These are phyloP conservation scores for Ogataea trehaloabstinens DNA, from an alignment of 805 yeast genomes.

Conservation along the genomic window DNA sequence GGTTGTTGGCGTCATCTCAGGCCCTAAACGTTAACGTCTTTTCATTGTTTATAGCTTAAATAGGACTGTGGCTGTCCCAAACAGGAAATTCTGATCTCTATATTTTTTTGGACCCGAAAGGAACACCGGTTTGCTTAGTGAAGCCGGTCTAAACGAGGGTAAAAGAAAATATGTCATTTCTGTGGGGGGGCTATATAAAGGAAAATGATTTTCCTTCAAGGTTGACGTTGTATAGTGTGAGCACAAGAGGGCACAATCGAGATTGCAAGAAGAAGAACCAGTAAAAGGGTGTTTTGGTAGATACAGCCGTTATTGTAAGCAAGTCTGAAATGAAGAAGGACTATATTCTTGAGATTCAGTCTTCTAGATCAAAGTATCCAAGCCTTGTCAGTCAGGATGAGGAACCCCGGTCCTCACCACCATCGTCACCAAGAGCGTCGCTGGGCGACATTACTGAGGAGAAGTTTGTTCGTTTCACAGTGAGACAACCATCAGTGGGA, in stretches of 20 bases:
- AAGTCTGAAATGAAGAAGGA: conserved; percentile 23
- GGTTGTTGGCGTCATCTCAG: conserved; percentile 54
- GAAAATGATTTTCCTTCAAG: neutral
- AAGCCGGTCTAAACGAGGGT: conserved; percentile 1
- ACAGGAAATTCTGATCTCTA: conserved; percentile 1
- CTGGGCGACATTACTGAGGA: conserved; percentile 4
- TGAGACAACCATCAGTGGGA: conserved; percentile 11
- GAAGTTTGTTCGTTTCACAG: conserved; percentile 19
- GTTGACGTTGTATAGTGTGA: too few species aligned
- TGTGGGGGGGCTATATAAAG: neutral
- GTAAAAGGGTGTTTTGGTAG: too few species aligned
- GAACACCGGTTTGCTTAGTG: neutral
- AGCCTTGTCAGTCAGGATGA: conserved; percentile 19
- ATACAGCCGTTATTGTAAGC: too few species aligned
- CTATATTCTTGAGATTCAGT: conserved; percentile 27
- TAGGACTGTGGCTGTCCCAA: neutral
- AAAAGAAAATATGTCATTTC: neutral
- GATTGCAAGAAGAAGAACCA: too few species aligned
- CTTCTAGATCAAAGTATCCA: conserved; percentile 20
- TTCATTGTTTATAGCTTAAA: neutral
- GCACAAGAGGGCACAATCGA: too few species aligned
- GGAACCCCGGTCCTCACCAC: neutral
- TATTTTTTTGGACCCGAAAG: neutral
- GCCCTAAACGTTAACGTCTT: conserved; percentile 2
- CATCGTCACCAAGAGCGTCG: neutral